Percentiles rank a stretch among this genome's conserved stretches.
phyloP scores from a whole-genome alignment of 306 rosid genomes.

The Cercis canadensis region DNA sequence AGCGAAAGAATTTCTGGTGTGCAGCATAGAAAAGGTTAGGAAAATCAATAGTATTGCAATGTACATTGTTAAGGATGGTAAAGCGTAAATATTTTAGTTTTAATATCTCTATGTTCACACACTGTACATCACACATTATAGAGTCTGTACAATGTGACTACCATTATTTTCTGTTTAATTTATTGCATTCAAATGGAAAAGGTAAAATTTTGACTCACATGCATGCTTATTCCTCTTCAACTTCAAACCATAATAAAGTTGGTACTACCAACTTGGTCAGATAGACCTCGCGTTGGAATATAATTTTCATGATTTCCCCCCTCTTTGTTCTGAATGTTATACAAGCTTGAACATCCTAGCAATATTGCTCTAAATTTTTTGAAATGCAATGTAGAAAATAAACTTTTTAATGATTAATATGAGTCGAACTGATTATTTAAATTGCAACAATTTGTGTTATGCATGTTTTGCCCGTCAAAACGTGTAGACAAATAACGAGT shows the following conservation, averaged over 20 bases:
- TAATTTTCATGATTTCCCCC: no score
- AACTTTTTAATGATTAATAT: not conserved
- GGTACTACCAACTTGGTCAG: no score
- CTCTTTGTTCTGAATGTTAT: no score
- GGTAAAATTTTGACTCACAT: no score
- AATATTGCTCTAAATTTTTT: not conserved
- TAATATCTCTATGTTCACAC: no score
- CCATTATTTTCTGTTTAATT: no score
- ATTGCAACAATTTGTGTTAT: not conserved
- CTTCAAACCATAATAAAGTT: no score
- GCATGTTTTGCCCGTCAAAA: not conserved
- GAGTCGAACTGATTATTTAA: not conserved
- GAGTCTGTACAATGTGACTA: slow-evolving; percentile 29
- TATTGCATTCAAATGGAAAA: no score
- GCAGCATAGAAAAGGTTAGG: slow-evolving; percentile 12
- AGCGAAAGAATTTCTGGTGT: slow-evolving; percentile 12
- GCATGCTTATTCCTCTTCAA: no score
- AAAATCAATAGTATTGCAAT: not conserved
- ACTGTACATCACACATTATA: not conserved
- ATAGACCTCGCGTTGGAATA: no score
- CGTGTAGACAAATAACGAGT: not conserved
- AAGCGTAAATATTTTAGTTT: not conserved
- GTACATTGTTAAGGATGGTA: not conserved
- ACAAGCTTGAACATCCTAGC: no score
- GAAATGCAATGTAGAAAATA: not conserved